A percentile compares a stretch with the other conserved stretches of the same genome.
phyloP scores from a whole-genome alignment of 2,329 filamentous ascomycete species.

The Diaporthe ampelina region DNA sequence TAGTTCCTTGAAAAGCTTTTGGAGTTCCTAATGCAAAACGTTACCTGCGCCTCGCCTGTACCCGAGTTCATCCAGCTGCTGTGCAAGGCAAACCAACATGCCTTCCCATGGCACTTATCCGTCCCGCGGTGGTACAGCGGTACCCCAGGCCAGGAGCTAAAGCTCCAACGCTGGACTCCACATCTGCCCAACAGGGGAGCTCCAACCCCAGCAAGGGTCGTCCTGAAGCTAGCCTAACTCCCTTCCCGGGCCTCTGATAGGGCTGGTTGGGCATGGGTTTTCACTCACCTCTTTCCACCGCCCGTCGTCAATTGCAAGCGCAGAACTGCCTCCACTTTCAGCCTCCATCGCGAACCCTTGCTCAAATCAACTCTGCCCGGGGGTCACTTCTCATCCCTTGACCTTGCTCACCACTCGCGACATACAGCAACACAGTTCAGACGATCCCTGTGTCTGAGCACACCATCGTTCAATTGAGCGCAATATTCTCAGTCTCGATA shows the following conservation, averaged over 20 bases:
- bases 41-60: neutral
- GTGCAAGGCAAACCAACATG: neutral
- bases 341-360: neutral
- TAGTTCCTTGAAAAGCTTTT: too few species aligned
- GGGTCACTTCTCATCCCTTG: neutral
- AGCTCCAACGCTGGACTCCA: neutral
- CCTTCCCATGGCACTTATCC: too few species aligned
- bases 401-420: neutral
- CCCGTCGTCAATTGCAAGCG: neutral
- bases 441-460: too few species aligned
- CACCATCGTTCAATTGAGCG: neutral
- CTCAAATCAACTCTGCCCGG: neutral
- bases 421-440: neutral
- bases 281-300: neutral
- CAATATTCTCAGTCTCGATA: neutral
- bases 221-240: neutral
- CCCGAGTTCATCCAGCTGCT: too few species aligned
- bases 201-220: neutral
- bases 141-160: neutral
- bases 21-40: too few species aligned
- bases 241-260: neutral
- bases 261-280: neutral
- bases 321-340: constrained; percentile 17
- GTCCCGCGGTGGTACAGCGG: neutral
- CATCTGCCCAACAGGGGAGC: neutral